These are phyloP conservation scores for Phytopythium oedochilum DNA, from an alignment of 352 stramenopile genomes.

Conservation along the genomic window DNA sequence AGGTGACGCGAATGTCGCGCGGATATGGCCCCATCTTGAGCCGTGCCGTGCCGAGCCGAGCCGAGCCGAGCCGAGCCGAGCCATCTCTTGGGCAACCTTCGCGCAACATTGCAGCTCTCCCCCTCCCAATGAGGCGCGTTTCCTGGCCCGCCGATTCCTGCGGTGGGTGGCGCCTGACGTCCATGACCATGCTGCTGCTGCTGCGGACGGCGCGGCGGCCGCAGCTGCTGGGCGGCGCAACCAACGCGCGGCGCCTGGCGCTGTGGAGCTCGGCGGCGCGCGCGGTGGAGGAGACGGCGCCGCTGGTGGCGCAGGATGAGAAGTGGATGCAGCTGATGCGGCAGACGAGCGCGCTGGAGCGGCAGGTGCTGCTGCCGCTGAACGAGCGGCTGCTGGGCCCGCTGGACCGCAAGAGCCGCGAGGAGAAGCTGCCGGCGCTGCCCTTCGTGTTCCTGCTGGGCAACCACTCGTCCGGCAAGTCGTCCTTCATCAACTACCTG, in stretches of 20 bases:
- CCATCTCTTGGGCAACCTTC: too few relatives aligned
- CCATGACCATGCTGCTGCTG: not conserved
- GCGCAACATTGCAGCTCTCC: too few relatives aligned
- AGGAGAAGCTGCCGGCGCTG: constrained; percentile 90
- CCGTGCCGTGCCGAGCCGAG: too few relatives aligned
- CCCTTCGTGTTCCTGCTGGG: constrained; percentile 99
- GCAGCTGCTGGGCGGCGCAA: too few relatives aligned
- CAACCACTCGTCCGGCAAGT: constrained; percentile 99
- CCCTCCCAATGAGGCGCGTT: too few relatives aligned
- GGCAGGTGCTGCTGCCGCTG: constrained; percentile 67
- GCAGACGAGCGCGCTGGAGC: constrained; percentile 70
- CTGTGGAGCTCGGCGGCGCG: constrained; percentile 20
- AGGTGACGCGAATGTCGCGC: too few relatives aligned
- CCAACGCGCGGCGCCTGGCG: constrained; percentile 7
- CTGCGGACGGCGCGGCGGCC: not conserved
- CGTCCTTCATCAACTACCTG: constrained; percentile 99
- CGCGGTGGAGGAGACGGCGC: constrained; percentile 13
- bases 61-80: too few relatives aligned
- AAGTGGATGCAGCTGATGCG: constrained; percentile 85
- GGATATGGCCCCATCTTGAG: too few relatives aligned
- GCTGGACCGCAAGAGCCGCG: constrained; percentile 85
- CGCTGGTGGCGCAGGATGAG: constrained; percentile 35
- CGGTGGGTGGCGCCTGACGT: too few relatives aligned
- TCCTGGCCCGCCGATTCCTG: too few relatives aligned
- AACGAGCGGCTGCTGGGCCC: constrained; percentile 86